Conservation (phyloP, 345 rosid genomes). For the Euphorbia pulcherrima region DNA sequence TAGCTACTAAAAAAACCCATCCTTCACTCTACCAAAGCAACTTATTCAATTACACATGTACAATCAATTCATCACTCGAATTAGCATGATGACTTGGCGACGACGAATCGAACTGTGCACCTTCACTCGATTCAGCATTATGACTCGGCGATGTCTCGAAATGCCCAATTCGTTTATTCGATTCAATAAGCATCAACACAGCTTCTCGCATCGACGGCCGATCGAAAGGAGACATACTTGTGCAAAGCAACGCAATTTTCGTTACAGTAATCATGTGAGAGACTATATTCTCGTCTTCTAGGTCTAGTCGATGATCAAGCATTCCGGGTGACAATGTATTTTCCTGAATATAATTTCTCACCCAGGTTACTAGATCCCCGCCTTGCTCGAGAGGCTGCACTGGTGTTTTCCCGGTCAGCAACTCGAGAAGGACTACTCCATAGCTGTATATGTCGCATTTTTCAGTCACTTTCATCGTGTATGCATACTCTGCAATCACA, state of each 20-base stretch:
- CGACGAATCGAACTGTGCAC: constrained; percentile 8
- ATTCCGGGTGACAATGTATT: constrained; percentile 53
- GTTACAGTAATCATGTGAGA: constrained; percentile 69
- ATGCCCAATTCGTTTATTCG: constrained; percentile 42
- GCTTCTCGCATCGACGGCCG: constrained; percentile 89
- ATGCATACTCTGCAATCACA: constrained; percentile 54
- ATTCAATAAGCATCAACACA: constrained; percentile 67
- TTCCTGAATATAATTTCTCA: constrained; percentile 46
- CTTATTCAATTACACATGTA: constrained; percentile 1
- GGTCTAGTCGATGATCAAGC: constrained; percentile 51
- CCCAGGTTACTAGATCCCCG: constrained; percentile 82
- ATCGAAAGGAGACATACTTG: constrained; percentile 55
- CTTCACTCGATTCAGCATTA: constrained; percentile 19
- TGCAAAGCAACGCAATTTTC: constrained; percentile 75
- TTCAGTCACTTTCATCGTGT: constrained; percentile 83
- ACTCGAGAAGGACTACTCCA: constrained; percentile 58
- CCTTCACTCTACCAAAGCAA: neutral
- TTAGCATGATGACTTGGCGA: constrained; percentile 14
- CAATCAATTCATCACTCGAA: constrained; percentile 27
- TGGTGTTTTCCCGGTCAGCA: constrained; percentile 77
- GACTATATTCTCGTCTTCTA: constrained; percentile 45
- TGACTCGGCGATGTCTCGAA: constrained; percentile 28
- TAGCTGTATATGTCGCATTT: constrained; percentile 89
- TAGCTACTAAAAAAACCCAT: neutral
- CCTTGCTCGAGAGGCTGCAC: constrained; percentile 87